Evolutionary conservation across 108 stramenopile species (phyloP).

Genomic region (Skeletonema tropicum): DNA sequence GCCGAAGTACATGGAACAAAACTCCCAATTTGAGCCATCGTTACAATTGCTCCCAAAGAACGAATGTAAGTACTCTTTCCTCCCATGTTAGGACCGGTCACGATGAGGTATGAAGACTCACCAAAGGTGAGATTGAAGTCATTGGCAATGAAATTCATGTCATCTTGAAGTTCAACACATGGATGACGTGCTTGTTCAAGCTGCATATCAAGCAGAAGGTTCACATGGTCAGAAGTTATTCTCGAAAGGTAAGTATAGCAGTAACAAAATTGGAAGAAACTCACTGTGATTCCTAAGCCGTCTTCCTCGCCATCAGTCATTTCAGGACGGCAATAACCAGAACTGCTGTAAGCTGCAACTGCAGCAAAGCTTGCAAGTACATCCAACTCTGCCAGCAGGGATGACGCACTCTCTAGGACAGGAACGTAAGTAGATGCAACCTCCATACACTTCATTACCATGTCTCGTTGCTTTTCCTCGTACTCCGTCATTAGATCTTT

Average conservation of each 20-base stretch:
- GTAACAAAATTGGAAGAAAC: background rate
- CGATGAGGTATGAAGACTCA: slow-evolving; percentile 77
- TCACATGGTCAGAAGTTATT: background rate
- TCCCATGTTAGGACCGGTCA: slow-evolving; percentile 99
- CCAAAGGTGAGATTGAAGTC: slow-evolving; percentile 82
- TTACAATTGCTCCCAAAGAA: slow-evolving; percentile 87
- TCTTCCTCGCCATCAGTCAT: slow-evolving; percentile 86
- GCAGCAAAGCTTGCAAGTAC: slow-evolving; percentile 84
- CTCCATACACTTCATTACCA: slow-evolving; percentile 81
- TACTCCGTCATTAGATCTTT: slow-evolving; percentile 74
- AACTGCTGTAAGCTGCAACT: slow-evolving; percentile 84
- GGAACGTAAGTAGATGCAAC: slow-evolving; percentile 86
- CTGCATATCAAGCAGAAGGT: slow-evolving; percentile 1
- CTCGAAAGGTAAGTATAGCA: background rate
- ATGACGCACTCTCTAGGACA: slow-evolving; percentile 75
- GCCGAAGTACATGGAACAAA: slow-evolving; percentile 87
- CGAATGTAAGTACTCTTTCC: slow-evolving; percentile 97
- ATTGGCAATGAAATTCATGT: slow-evolving; percentile 95
- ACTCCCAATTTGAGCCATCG: slow-evolving; percentile 95
- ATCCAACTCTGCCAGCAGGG: slow-evolving; percentile 79
- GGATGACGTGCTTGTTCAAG: slow-evolving; percentile 93
- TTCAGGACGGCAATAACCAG: slow-evolving; percentile 87
- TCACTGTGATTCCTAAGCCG: slow-evolving; percentile 77
- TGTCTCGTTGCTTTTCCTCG: slow-evolving; percentile 65
- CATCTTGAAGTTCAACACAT: slow-evolving; percentile 93